Evolutionary conservation across 2,329 filamentous ascomycete species (phyloP).

Genomic region (Chrysoporthe austroafricana): DNA sequence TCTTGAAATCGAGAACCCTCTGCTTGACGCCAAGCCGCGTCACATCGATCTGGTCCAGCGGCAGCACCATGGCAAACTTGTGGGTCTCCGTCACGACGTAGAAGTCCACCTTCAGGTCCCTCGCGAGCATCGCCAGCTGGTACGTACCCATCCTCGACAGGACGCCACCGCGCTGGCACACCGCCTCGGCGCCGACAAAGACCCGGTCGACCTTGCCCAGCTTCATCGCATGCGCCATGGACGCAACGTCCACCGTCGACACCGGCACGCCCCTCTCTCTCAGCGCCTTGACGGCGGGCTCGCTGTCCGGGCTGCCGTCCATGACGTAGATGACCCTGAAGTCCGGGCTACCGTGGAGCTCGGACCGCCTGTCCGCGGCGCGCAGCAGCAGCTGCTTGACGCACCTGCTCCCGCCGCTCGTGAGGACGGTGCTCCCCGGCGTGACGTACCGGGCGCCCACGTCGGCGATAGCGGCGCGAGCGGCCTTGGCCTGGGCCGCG

Average conservation of each 20-base stretch:
- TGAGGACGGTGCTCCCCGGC: slow-evolving; percentile 82
- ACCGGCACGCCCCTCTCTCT: slow-evolving; percentile 79
- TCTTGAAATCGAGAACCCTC: slow-evolving; percentile 73
- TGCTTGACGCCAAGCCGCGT: slow-evolving; percentile 68
- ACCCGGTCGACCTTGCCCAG: slow-evolving; percentile 69
- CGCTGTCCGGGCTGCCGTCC: slow-evolving; percentile 65
- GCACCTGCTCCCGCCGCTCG: slow-evolving; percentile 84
- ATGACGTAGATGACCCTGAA: slow-evolving; percentile 86
- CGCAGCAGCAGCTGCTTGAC: slow-evolving; percentile 77
- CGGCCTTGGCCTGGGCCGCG: slow-evolving; percentile 82
- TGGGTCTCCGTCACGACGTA: slow-evolving; percentile 95
- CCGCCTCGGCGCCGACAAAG: slow-evolving; percentile 76
- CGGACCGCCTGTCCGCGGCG: slow-evolving; percentile 67
- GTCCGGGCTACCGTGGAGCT: slow-evolving; percentile 57
- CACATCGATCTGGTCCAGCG: slow-evolving; percentile 79
- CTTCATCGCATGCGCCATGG: slow-evolving; percentile 75
- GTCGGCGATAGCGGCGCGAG: slow-evolving; percentile 79
- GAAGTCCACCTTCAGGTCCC: slow-evolving; percentile 67
- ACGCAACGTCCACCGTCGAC: slow-evolving; percentile 76
- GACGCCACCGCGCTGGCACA: slow-evolving; percentile 92
- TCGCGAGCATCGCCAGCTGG: slow-evolving; percentile 83
- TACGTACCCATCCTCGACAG: slow-evolving; percentile 85
- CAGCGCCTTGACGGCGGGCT: slow-evolving; percentile 71
- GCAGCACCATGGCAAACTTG: slow-evolving; percentile 91
- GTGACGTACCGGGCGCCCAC: slow-evolving; percentile 78